Percentiles rank a stretch among this genome's conserved stretches.
These are phyloP conservation scores for Trichoderma citrinoviride DNA, from an alignment of 2,329 filamentous ascomycete genomes.

Conservation along the genomic window DNA sequence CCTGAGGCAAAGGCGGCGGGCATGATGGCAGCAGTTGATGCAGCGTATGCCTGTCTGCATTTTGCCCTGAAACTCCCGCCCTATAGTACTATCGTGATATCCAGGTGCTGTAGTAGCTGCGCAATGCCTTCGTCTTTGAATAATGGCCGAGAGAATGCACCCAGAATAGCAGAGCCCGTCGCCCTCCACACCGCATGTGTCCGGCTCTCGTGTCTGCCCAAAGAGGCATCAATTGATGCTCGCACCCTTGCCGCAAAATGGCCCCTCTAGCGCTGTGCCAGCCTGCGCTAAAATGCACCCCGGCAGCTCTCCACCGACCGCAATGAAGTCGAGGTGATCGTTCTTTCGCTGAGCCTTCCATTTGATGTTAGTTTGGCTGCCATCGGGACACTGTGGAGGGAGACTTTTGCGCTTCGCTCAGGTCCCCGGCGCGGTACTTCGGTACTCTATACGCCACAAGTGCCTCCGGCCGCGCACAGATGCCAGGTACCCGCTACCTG, in stretches of 20 bases:
- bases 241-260: constrained; percentile 2
- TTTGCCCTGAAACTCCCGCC: not conserved
- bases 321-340: not conserved
- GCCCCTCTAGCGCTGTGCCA: constrained; percentile 1
- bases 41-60: not conserved
- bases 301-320: constrained; percentile 21
- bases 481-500: not conserved
- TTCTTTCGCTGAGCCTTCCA: not conserved
- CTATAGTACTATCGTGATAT: no score
- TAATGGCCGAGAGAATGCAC: no score
- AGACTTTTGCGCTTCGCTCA: constrained; percentile 9
- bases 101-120: no score
- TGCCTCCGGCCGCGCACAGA: not conserved
- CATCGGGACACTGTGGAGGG: constrained; percentile 20
- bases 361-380: no score
- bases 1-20: not conserved
- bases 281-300: constrained; percentile 12
- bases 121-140: no score
- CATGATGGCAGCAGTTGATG: not conserved
- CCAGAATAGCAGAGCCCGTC: no score
- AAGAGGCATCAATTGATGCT: constrained; percentile 8
- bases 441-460: constrained; percentile 9
- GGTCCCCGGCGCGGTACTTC: constrained; percentile 14
- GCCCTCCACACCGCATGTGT: constrained; percentile 9
- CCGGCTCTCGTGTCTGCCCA: not conserved